Conservation (phyloP, 306 rosid genomes). For the Castanea mollissima region DNA sequence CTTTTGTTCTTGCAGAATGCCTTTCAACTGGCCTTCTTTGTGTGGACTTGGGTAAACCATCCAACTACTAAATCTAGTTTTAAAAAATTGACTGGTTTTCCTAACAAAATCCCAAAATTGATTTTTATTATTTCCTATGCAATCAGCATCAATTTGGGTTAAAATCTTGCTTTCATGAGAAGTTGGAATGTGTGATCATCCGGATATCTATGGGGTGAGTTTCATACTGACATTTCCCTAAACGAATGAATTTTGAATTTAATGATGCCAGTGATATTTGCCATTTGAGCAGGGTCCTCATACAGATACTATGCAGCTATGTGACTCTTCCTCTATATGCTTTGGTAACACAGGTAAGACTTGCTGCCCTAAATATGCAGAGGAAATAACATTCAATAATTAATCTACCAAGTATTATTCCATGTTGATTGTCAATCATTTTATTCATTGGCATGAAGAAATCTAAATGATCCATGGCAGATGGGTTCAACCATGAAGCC, state of each 20-base stretch:
- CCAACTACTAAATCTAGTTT: too few species aligned
- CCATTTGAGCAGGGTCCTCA: conserved; percentile 42
- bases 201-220: conserved; percentile 81
- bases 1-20: conserved; percentile 52
- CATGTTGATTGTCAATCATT: too few species aligned
- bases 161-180: conserved; percentile 62
- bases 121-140: background rate
- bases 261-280: too few species aligned
- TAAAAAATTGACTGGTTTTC: too few species aligned
- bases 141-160: conserved; percentile 58
- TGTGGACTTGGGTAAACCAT: conserved; percentile 65
- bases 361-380: background rate
- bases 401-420: too few species aligned
- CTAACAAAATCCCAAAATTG: too few species aligned
- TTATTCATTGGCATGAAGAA: background rate
- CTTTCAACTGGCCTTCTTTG: conserved; percentile 74
- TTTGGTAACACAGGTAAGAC: conserved; percentile 73
- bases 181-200: conserved; percentile 51
- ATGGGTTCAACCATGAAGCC: conserved; percentile 86
- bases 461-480: conserved; percentile 22
- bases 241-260: too few species aligned
- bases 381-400: too few species aligned
- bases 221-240: background rate
- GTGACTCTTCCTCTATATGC: conserved; percentile 87
- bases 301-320: conserved; percentile 83